Evolutionary conservation across 1,284 basidiomycete genomes (phyloP).

Genomic region (Puccinia triticina): DNA sequence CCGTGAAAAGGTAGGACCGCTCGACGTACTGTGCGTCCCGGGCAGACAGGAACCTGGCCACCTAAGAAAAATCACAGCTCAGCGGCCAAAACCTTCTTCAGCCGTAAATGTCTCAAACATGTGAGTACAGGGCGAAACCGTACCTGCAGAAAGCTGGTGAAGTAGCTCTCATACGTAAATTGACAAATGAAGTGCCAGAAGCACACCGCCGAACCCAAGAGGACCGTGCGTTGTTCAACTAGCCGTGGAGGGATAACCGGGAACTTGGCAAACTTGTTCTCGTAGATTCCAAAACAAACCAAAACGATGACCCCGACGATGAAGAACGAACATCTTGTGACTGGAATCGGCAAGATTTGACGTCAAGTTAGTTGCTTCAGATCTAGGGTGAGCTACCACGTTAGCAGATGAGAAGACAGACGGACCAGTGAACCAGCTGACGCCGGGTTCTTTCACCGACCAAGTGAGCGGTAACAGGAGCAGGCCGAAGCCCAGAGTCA

Average conservation of each 20-base stretch:
- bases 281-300: constrained; percentile 56
- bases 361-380: background rate
- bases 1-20: constrained; percentile 58
- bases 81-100: background rate
- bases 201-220: constrained; percentile 56
- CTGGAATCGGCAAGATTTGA: background rate
- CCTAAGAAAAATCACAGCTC: constrained; percentile 45
- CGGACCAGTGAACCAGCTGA: constrained; percentile 56
- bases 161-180: constrained; percentile 50
- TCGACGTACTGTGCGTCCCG: constrained; percentile 57
- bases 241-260: constrained; percentile 57
- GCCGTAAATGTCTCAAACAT: background rate
- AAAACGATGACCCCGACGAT: constrained; percentile 53
- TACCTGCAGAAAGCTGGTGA: constrained; percentile 39
- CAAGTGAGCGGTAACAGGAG: constrained; percentile 57
- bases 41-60: constrained; percentile 57
- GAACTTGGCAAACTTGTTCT: constrained; percentile 53
- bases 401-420: background rate
- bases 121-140: too few species aligned
- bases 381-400: background rate
- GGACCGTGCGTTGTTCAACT: constrained; percentile 55
- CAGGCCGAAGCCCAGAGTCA: constrained; percentile 55
- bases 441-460: constrained; percentile 53
- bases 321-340: constrained; percentile 51
- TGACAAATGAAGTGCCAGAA: constrained; percentile 57